These are phyloP conservation scores for Pleurotus tuoliensis DNA, from an alignment of 768 basidiomycete species.

Conservation along the genomic window DNA sequence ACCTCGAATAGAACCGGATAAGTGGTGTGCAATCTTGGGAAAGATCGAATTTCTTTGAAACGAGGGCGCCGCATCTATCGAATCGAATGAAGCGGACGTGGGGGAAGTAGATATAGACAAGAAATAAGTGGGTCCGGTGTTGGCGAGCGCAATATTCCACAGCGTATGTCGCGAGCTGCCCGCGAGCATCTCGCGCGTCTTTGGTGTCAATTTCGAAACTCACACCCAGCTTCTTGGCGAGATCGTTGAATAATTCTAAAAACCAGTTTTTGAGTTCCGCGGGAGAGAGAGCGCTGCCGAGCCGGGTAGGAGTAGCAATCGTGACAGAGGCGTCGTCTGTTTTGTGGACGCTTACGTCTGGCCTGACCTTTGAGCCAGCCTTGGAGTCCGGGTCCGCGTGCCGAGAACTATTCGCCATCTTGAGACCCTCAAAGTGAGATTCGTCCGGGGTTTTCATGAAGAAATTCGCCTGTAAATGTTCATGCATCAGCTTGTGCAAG, in stretches of 20 bases:
- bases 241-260: not conserved
- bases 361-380: not conserved
- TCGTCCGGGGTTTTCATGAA: too few relatives aligned
- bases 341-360: not conserved
- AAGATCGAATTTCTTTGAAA: constrained; percentile 21
- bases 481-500: too few relatives aligned
- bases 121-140: constrained; percentile 27
- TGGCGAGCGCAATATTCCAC: constrained; percentile 20
- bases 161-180: constrained; percentile 22
- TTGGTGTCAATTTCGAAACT: not conserved
- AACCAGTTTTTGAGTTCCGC: not conserved
- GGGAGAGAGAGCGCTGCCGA: not conserved
- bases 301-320: not conserved
- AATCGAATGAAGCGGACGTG: constrained; percentile 27
- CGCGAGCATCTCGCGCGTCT: not conserved
- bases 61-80: constrained; percentile 29
- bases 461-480: too few relatives aligned
- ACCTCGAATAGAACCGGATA: constrained; percentile 22
- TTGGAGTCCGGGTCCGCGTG: not conserved
- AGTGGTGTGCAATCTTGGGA: constrained; percentile 9
- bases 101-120: constrained; percentile 20
- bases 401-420: not conserved
- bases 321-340: not conserved
- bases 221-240: not conserved
- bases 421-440: too few relatives aligned